Evolutionary conservation across 805 yeast genomes (phyloP).

Genomic region (Kockiozyma suomiensis): DNA sequence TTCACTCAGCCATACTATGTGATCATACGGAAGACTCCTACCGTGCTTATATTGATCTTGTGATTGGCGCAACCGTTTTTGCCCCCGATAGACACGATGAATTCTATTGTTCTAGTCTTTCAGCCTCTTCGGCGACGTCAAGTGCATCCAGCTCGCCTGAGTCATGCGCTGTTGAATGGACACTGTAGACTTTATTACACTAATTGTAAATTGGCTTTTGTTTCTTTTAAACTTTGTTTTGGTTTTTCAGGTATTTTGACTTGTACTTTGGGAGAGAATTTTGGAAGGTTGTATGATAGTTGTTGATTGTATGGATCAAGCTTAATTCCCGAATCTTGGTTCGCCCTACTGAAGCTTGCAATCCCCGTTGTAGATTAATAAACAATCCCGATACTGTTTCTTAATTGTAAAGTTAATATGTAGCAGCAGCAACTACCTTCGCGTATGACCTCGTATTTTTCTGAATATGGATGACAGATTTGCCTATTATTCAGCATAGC

Average conservation of each 20-base stretch:
- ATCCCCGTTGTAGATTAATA: no score
- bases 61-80: neutral
- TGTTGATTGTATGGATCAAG: no score
- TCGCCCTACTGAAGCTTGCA: no score
- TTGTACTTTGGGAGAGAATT: neutral
- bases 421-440: no score
- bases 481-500: no score
- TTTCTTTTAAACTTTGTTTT: neutral
- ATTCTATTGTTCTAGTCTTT: neutral
- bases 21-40: conserved; percentile 7
- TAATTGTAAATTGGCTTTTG: neutral
- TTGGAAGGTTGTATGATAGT: neutral
- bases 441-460: no score
- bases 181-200: neutral
- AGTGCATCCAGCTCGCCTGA: neutral
- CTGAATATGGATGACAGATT: no score
- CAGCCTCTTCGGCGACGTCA: neutral
- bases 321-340: no score
- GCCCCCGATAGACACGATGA: neutral
- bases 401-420: no score
- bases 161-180: neutral
- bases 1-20: neutral
- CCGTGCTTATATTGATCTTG: conserved; percentile 3
- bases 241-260: no score
- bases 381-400: no score